phyloP scores from a whole-genome alignment of 768 basidiomycete species.

The Gymnopilus junonius region DNA sequence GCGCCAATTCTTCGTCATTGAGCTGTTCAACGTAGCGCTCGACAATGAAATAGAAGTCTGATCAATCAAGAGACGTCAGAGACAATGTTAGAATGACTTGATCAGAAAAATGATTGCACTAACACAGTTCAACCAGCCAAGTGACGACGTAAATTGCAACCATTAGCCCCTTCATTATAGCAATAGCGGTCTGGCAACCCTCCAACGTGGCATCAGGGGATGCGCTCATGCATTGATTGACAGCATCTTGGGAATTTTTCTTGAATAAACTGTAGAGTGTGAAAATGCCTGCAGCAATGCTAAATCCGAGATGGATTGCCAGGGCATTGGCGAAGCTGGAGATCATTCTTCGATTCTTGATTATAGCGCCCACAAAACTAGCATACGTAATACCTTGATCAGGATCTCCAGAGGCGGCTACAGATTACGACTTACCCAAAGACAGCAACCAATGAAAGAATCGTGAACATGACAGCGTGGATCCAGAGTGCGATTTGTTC shows the following conservation, averaged over 20 bases:
- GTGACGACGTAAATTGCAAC: slow-evolving; percentile 51
- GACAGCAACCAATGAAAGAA: slow-evolving; percentile 50
- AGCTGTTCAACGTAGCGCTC: slow-evolving; percentile 58
- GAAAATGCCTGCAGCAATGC: slow-evolving; percentile 51
- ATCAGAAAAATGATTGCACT: slow-evolving; percentile 28
- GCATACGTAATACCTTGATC: not conserved
- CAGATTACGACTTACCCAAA: slow-evolving; percentile 48
- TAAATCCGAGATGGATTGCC: slow-evolving; percentile 48
- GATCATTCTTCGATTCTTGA: slow-evolving; percentile 46
- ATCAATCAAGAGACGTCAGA: slow-evolving; percentile 6
- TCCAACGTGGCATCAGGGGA: slow-evolving; percentile 27
- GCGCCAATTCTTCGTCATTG: slow-evolving; percentile 47
- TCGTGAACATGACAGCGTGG: slow-evolving; percentile 49
- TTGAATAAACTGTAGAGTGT: slow-evolving; percentile 53
- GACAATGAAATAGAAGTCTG: slow-evolving; percentile 58
- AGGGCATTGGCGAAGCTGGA: slow-evolving; percentile 47
- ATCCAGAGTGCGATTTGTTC: slow-evolving; percentile 51
- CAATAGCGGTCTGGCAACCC: slow-evolving; percentile 46
- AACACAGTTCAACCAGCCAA: slow-evolving; percentile 62
- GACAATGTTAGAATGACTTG: not conserved
- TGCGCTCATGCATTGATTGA: slow-evolving; percentile 43
- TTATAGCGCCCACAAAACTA: slow-evolving; percentile 49
- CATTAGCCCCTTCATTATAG: slow-evolving; percentile 44
- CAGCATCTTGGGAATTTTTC: slow-evolving; percentile 37
- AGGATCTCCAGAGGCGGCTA: not conserved